Evolutionary conservation across 1,139 yeast genomes (phyloP), one percentile per base, ranked within the genome.

Genomic region (Blastobotrys proliferans): DNA sequence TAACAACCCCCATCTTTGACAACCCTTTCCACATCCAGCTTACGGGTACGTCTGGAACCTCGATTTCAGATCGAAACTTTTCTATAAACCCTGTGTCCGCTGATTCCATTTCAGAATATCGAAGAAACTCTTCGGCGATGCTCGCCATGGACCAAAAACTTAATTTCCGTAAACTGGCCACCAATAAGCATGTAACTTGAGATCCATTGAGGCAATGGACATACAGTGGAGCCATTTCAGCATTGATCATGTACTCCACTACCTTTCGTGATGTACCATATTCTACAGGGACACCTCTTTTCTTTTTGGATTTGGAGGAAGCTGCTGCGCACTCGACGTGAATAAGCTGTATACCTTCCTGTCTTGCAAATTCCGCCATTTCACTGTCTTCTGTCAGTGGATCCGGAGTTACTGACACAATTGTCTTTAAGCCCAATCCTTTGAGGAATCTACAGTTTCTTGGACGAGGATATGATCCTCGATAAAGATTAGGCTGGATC

Each of bases 131-230:
- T 52, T 83, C 87, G 54, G 84, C 79, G 13, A 92, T 87, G 0
- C 96, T 81, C 6, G 88, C 87, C 14, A 86, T 77, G 8, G 94
- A 82, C 98, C 98, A 92, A 55, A 83, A 80, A 32, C 87, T 85
- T 27, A 85, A 67, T 56, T 85, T 85, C 25, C 98, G 68, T 34
- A 88, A 68, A 60, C 97, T 87, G 6, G 97, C 97, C 28, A 90
- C 75, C 2, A 87, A 77, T 40, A 92, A 69, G 26, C 94, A 79
- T 0, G 95, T 84, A 1, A 86, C 84, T 52, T 87, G 92, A 6
- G 94, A 88, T 0, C 97, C 97, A 58, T 86, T 90, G 21, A 82
- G 67, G 62, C 97, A 90, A 61, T 90, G 96, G 3, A 92, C 63
- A 59, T 84, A 90, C 8, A 84, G 69, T 0, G 97, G 96, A 10